Evolutionary conservation across 2,329 filamentous ascomycete species (phyloP).

Genomic region (Botrytis galanthina): DNA sequence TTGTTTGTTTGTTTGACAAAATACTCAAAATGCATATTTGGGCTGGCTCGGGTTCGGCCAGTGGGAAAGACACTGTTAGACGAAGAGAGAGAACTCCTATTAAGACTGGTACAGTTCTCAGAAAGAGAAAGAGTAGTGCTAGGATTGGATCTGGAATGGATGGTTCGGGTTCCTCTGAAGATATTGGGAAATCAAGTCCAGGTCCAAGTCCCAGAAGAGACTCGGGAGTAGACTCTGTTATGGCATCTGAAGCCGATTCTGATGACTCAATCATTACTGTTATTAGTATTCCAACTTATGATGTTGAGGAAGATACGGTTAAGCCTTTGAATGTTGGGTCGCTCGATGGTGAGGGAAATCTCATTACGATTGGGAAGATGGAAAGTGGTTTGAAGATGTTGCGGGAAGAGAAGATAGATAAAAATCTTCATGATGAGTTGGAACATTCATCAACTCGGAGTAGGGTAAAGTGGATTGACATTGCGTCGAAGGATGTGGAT

Average conservation of each 20-base stretch:
- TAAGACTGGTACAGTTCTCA: neutral
- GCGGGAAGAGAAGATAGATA: neutral
- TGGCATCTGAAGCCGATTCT: neutral
- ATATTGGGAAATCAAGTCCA: neutral
- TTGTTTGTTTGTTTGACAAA: neutral
- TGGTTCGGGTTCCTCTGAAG: neutral
- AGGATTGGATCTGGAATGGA: neutral
- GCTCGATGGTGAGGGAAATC: no score
- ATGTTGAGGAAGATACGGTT: neutral
- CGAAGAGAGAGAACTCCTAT: neutral
- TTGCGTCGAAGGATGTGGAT: neutral
- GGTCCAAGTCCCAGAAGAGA: neutral
- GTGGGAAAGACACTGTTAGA: neutral
- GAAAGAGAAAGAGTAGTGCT: slow-evolving; percentile 5
- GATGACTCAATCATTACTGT: neutral
- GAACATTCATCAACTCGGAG: neutral
- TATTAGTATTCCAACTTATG: neutral
- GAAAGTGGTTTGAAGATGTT: neutral
- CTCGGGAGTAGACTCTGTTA: neutral
- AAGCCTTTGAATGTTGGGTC: neutral
- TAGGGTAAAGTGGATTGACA: neutral
- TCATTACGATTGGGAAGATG: neutral
- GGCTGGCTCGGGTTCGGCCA: slow-evolving; percentile 5
- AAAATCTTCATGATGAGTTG: neutral
- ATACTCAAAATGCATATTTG: slow-evolving; percentile 8